Percentiles rank a stretch among this genome's conserved stretches.
phyloP scores from a whole-genome alignment of 1,284 basidiomycete genomes.

The Puccinia novopanici region DNA sequence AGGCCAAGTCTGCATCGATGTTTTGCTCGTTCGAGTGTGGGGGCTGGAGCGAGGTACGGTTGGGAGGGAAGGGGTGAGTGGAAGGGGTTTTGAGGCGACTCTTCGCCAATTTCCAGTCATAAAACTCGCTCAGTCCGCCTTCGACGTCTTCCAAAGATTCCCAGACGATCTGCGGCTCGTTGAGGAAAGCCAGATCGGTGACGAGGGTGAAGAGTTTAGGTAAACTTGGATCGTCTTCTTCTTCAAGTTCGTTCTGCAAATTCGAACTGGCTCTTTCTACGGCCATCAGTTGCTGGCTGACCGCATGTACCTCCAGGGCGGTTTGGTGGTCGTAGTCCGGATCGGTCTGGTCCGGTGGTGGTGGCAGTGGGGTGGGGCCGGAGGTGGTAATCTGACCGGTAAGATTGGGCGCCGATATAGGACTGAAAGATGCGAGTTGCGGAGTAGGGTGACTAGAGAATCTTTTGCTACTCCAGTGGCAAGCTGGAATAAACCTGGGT shows the following conservation, averaged over 20 bases:
- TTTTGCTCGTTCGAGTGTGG: slow-evolving; percentile 11
- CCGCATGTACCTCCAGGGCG: slow-evolving; percentile 53
- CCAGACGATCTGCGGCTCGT: slow-evolving; percentile 78
- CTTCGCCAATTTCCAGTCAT: slow-evolving; percentile 70
- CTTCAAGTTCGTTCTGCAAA: background rate
- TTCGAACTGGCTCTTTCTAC: background rate
- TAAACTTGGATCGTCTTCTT: slow-evolving; percentile 53
- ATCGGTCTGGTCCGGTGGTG: slow-evolving; percentile 51
- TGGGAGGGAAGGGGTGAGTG: background rate
- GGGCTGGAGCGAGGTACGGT: slow-evolving; percentile 63
- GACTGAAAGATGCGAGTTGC: slow-evolving; percentile 83
- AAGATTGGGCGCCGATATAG: slow-evolving; percentile 68
- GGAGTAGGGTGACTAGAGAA: slow-evolving; percentile 74
- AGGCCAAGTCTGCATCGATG: slow-evolving; percentile 48
- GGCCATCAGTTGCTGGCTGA: slow-evolving; percentile 51
- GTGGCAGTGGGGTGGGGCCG: slow-evolving; percentile 48
- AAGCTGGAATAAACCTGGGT: slow-evolving; percentile 67
- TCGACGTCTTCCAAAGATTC: slow-evolving; percentile 84
- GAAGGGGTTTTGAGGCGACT: slow-evolving; percentile 72
- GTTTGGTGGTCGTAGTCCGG: slow-evolving; percentile 54
- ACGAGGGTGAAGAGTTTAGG: slow-evolving; percentile 73
- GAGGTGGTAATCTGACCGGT: slow-evolving; percentile 51
- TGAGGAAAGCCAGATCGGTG: slow-evolving; percentile 76
- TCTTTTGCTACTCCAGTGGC: slow-evolving; percentile 56
- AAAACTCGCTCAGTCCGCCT: slow-evolving; percentile 72